These are phyloP conservation scores for Jatropha podagrica DNA, from an alignment of 441 rosid genomes.

Conservation along the genomic window DNA sequence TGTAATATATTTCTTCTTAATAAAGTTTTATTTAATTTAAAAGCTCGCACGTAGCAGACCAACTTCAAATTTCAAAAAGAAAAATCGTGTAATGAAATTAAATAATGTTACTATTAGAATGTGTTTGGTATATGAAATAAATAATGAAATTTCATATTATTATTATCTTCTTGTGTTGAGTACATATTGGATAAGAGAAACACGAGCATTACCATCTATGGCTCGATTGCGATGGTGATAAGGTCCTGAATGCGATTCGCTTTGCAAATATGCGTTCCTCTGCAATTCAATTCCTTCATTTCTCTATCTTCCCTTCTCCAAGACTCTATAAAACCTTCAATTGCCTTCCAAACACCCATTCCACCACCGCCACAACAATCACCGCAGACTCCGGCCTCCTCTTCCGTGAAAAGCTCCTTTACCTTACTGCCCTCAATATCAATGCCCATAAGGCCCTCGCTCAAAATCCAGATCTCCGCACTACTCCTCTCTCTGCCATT, in stretches of 20 bases:
- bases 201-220: too few species aligned
- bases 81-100: too few species aligned
- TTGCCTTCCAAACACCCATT: not conserved
- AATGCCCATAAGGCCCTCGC: constrained; percentile 62
- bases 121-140: too few species aligned
- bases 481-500: constrained; percentile 62
- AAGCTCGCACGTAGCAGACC: too few species aligned
- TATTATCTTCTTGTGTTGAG: too few species aligned
- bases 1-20: too few species aligned
- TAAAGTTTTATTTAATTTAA: too few species aligned
- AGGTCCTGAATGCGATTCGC: not conserved
- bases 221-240: too few species aligned
- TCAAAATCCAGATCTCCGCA: constrained; percentile 62
- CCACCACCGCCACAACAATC: constrained; percentile 13
- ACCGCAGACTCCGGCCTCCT: constrained; percentile 56
- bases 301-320: not conserved
- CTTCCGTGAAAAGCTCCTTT: constrained; percentile 64
- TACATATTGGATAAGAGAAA: too few species aligned
- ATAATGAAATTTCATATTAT: too few species aligned
- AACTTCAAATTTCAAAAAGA: too few species aligned
- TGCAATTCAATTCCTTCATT: not conserved
- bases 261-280: not conserved
- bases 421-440: constrained; percentile 62
- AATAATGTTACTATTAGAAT: too few species aligned
- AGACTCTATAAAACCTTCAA: constrained; percentile 7